Evolutionary conservation across 2,329 filamentous ascomycete genomes (phyloP), one percentile per base, ranked within the genome.

Genomic region (Fusarium sp.): DNA sequence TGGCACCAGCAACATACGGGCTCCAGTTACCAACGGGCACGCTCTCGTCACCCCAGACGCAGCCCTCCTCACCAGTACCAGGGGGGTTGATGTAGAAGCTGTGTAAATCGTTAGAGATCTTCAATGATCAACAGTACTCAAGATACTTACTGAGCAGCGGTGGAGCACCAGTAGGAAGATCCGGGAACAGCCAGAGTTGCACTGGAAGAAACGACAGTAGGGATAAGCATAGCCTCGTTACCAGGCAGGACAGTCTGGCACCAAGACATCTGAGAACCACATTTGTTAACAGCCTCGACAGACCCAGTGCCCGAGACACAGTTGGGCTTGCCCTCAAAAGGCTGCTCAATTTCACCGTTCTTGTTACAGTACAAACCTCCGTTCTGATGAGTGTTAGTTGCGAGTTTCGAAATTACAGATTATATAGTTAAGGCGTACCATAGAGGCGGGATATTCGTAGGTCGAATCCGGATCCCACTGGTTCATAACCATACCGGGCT

Each of bases 171-270:
- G 79, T 94, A 94, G 56, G 80, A 84, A 19, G 84, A 79, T 57
- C 84, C 89, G 10, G 92, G 92, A 35, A 94, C 91, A 49, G 92
- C 91, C 55, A 95, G 82, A 30, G 84, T 85, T n/a, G 83, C 82
- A 11, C 77, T 78, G 65, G 82, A 80, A 22, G 82, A 74, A 46
- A 94, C 89, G 65, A 89, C 78, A n/a, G 91, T 94, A 17, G 91
- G 91, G 72, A 94, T 94, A 70, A 94, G 83, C 91, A 94, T 94
- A 63, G 90, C 90, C 80, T 94, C 92, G 73, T 93, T 90, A 49
- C 92, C 92, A 19, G 92, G 92, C 63, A 94, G 79, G 15, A 93
- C 90, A 6, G 92, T 94, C 79, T 94, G 92, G 79, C 92, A 94
- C 79, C 92, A 92, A 4, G 92, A 87, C 55, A 93, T 85, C 15